Percentiles rank a stretch among this genome's conserved stretches.
Conservation (phyloP, 2,329 filamentous ascomycete species). For the Talaromyces sp. region DNA sequence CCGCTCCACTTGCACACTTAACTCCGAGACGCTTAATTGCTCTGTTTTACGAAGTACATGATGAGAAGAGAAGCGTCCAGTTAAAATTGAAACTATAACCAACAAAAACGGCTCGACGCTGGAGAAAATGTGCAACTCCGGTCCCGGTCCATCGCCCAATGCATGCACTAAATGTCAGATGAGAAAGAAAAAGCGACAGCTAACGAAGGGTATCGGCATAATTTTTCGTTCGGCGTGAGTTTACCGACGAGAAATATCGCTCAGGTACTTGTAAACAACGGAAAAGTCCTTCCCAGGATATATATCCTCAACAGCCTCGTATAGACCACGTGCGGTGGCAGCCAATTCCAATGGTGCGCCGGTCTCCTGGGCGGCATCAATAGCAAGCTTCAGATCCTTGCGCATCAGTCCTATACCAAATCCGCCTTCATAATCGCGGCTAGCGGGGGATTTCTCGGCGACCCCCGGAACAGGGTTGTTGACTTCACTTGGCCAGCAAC, state of each 20-base stretch:
- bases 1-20: neutral
- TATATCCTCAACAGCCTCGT: conserved; percentile 58
- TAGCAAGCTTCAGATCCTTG: conserved; percentile 70
- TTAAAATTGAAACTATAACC: neutral
- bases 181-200: neutral
- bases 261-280: conserved; percentile 69
- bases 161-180: conserved; percentile 3
- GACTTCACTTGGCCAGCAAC: conserved; percentile 90
- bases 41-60: too few relatives aligned
- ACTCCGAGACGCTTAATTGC: neutral
- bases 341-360: conserved; percentile 62
- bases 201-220: neutral
- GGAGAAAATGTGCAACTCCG: neutral
- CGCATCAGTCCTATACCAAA: conserved; percentile 75
- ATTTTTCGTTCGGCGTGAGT: neutral
- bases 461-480: conserved; percentile 94
- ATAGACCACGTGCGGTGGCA: conserved; percentile 59
- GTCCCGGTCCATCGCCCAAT: conserved; percentile 5
- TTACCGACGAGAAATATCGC: conserved; percentile 27
- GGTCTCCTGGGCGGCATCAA: conserved; percentile 64
- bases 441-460: conserved; percentile 67
- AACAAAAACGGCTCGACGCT: neutral
- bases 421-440: conserved; percentile 68
- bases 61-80: neutral
- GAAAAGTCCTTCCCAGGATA: conserved; percentile 73